phyloP scores from a whole-genome alignment of 305 asterid genomes.

The Salvia sclarea region DNA sequence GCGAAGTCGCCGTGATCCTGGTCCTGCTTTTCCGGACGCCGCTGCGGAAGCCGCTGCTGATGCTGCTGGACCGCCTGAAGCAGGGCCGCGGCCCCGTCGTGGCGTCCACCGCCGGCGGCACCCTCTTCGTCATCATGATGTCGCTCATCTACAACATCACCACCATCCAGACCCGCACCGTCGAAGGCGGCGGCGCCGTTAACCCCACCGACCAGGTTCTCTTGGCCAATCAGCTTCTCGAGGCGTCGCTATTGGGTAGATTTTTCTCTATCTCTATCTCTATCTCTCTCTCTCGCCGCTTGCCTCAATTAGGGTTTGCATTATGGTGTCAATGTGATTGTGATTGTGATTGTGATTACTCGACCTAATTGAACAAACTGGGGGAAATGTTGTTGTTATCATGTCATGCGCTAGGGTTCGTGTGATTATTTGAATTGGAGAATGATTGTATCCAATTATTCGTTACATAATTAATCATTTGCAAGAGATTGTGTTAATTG shows the following conservation, averaged over 20 bases:
- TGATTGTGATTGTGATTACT: neutral
- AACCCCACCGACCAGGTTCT: constrained; percentile 79
- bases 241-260: constrained; percentile 67
- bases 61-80: constrained; percentile 60
- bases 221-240: constrained; percentile 64
- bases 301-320: neutral
- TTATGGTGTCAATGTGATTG: no score
- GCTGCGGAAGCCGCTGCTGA: constrained; percentile 53
- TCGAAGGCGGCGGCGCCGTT: constrained; percentile 47
- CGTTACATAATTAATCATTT: neutral
- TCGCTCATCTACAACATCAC: constrained; percentile 53
- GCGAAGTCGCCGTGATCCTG: constrained; percentile 56
- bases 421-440: neutral
- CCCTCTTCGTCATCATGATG: constrained; percentile 54
- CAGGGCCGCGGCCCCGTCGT: constrained; percentile 75
- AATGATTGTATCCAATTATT: neutral
- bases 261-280: neutral
- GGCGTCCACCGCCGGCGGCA: constrained; percentile 67
- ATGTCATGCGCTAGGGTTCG: neutral
- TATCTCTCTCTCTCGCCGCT: neutral
- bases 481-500: neutral
- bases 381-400: neutral
- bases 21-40: constrained; percentile 71
- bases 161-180: constrained; percentile 47
- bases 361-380: neutral